These are phyloP conservation scores for Coemansia sp. DNA, from an alignment of 192 early-diverging fungal species.

Conservation along the genomic window DNA sequence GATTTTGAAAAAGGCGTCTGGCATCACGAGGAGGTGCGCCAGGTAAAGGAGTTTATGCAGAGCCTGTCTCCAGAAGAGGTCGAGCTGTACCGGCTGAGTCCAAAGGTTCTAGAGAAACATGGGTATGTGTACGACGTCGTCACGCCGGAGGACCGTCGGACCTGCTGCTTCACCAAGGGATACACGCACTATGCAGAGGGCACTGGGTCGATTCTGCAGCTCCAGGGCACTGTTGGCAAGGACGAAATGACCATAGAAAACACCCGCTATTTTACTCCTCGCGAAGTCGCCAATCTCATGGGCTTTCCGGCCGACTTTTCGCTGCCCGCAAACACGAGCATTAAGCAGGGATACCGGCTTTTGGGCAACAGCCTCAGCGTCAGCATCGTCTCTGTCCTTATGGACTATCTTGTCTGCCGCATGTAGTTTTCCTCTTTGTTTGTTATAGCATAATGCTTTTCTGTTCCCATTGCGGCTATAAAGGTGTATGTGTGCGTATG, in stretches of 20 bases:
- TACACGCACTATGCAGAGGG: constrained; percentile 64
- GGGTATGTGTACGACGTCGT: constrained; percentile 63
- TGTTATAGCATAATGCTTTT: neutral
- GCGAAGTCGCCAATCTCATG: constrained; percentile 74
- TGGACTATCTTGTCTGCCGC: constrained; percentile 62
- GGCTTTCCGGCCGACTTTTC: constrained; percentile 71
- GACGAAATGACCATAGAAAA: constrained; percentile 37
- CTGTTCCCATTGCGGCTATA: too few relatives aligned
- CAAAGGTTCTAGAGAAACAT: constrained; percentile 33
- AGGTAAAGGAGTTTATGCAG: constrained; percentile 45
- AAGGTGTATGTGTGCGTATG: too few relatives aligned
- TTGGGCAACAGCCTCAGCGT: constrained; percentile 92
- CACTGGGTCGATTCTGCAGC: constrained; percentile 35
- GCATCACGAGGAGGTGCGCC: constrained; percentile 47
- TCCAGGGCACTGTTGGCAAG: constrained; percentile 19
- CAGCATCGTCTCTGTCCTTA: constrained; percentile 71
- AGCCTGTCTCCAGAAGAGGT: constrained; percentile 12
- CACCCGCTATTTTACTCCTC: constrained; percentile 54
- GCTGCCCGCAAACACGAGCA: constrained; percentile 66
- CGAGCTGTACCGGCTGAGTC: constrained; percentile 18
- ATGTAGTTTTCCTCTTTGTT: constrained; percentile 24
- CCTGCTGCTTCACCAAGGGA: constrained; percentile 83
- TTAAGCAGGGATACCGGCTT: constrained; percentile 77
- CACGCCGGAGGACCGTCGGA: constrained; percentile 56
- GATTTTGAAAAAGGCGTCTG: constrained; percentile 49